A percentile compares a stretch with the other conserved stretches of the same genome.
Conservation (phyloP, 2,329 filamentous ascomycete species). For the Thermomyces lanuginosus region DNA sequence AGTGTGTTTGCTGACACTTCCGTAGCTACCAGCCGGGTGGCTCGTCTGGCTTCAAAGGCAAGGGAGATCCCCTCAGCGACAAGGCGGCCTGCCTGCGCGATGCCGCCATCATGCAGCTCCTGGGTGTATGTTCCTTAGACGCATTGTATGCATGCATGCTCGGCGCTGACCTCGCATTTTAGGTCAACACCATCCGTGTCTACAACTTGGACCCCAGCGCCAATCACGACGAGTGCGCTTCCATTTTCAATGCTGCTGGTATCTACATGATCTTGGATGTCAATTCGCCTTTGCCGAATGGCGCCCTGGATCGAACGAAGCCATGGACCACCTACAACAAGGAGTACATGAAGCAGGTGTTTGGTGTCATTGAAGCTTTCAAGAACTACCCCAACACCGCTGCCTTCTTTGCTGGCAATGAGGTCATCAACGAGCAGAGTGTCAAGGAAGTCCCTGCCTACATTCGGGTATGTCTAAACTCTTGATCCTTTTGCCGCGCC, state of each 20-base stretch:
- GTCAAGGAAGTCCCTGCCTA: constrained; percentile 39
- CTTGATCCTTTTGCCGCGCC: constrained; percentile 10
- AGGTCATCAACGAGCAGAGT: constrained; percentile 49
- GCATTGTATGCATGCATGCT: neutral
- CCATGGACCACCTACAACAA: constrained; percentile 40
- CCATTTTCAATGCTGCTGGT: constrained; percentile 48
- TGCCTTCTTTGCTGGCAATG: constrained; percentile 52
- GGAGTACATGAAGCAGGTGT: constrained; percentile 42
- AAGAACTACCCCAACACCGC: constrained; percentile 49
- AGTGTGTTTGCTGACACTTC: constrained; percentile 9
- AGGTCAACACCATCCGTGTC: constrained; percentile 47
- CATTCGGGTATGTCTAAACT: constrained; percentile 28
- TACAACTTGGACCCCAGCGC: constrained; percentile 46
- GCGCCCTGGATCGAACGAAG: constrained; percentile 40
- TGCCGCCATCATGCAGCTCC: constrained; percentile 45
- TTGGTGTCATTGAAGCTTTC: constrained; percentile 49
- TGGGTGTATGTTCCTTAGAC: constrained; percentile 32
- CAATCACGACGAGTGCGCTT: constrained; percentile 46
- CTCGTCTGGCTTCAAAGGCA: constrained; percentile 39
- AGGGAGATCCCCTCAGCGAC: constrained; percentile 41
- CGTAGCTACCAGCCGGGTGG: constrained; percentile 46
- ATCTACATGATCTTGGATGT: constrained; percentile 53
- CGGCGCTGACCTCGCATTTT: constrained; percentile 5
- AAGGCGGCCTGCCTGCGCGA: constrained; percentile 43
- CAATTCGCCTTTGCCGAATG: constrained; percentile 42